Conservation (phyloP, 306 rosid genomes). For the Pyrus pyrifolia region DNA sequence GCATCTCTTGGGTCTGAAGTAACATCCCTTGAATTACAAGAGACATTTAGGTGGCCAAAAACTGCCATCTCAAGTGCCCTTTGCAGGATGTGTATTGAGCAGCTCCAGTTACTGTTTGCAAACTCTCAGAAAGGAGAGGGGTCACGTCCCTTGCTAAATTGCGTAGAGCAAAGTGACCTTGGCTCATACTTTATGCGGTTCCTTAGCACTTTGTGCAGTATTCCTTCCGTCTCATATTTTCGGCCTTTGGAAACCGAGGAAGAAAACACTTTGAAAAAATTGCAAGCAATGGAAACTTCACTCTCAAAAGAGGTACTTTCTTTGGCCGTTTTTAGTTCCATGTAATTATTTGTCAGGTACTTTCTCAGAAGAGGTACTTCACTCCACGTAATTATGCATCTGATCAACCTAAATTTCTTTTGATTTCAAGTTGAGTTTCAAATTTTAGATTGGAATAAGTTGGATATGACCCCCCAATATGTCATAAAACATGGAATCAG, state of each 20-base stretch:
- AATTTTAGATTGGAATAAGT: neutral
- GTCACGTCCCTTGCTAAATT: slow-evolving; percentile 30
- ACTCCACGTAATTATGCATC: neutral
- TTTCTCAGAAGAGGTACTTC: neutral
- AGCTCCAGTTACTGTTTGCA: slow-evolving; percentile 72
- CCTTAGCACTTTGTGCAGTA: slow-evolving; percentile 65
- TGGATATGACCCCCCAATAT: neutral
- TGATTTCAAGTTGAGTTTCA: neutral
- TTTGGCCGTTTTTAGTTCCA: neutral
- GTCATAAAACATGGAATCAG: neutral
- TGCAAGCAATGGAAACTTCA: slow-evolving; percentile 59
- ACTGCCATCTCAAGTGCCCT: slow-evolving; percentile 72
- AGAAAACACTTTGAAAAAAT: slow-evolving; percentile 50
- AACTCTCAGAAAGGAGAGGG: slow-evolving; percentile 83
- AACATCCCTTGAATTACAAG: slow-evolving; percentile 85
- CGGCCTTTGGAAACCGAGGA: slow-evolving; percentile 62
- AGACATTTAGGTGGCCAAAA: slow-evolving; percentile 93
- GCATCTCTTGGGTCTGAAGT: slow-evolving; percentile 93
- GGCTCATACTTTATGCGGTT: slow-evolving; percentile 88
- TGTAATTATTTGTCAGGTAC: neutral
- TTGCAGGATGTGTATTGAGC: slow-evolving; percentile 84
- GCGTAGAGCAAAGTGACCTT: slow-evolving; percentile 62
- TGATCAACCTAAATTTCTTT: neutral
- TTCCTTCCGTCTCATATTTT: slow-evolving; percentile 86
- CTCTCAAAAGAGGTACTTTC: slow-evolving; percentile 58